Base-by-base conservation (phyloP, 1,284 basidiomycete genomes). In the Ceratobasidium theobromae region DNA sequence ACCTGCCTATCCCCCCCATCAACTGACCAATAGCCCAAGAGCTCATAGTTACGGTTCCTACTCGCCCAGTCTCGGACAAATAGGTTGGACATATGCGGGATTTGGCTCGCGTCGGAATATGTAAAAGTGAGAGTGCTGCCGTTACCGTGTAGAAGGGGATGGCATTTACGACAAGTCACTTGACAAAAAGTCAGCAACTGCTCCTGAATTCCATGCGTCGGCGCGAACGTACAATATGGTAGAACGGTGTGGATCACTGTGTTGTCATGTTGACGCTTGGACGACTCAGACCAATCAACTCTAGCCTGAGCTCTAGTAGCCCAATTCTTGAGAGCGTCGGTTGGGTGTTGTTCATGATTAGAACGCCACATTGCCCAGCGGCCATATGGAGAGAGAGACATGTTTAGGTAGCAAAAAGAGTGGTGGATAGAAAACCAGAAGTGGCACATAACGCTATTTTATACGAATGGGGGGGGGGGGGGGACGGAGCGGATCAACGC, bases 271-370 rank as follows among this genome's bases (percentile, higher is more conserved):
- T n/a, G 1, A 9, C 58, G 48, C 3, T 35, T 16, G 1, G 12
- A 3, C 4, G 21, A 6, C 3, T 1, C 8, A 6, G 27, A 14
- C 58, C 58, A 64, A 2, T 52, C 58, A 9, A 64, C 48, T n/a
- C 28, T 41, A n/a, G 58, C 48, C 4, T 41, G 4, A 14, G 48
- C 16, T n/a, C 9, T 16, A n/a, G 14, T 23, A 6, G 38, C 33
- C 58, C 58, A 64, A 12, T 64, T 40, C 14, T 40, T 38, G 5
- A 64, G 25, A 1, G 48, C 48, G 23, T 64, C 58, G 16, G 49
- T 46, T 14, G 58, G 58, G 2, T 1, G 4, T 25, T 52, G 12
- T 4, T 14, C 2, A 4, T 18, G 25, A 1, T 41, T 11, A 6
- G 23, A 14, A 6, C 21, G 32, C 18, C 49, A 48, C 11, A 14